A percentile compares a stretch with the other conserved stretches of the same genome.
Conservation (phyloP, 106 monocot genomes). For the Platanthera zijinensis region DNA sequence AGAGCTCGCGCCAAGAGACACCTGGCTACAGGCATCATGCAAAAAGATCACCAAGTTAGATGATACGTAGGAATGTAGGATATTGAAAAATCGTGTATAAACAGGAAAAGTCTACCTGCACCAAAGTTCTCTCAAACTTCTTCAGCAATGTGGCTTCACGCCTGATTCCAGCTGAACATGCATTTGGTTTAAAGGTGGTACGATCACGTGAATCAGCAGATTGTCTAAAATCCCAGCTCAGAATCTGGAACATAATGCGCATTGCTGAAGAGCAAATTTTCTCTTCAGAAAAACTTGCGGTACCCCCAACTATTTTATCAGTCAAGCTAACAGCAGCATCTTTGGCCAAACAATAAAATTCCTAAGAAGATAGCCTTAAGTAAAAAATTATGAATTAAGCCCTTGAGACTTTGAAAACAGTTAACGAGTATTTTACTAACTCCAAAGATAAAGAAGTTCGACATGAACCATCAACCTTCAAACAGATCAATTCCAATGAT, state of each 20-base stretch:
- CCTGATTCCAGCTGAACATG: slow-evolving; percentile 42
- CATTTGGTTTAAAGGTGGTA: slow-evolving; percentile 21
- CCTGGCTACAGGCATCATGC: slow-evolving; percentile 72
- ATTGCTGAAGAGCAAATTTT: slow-evolving; percentile 82
- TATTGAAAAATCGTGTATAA: slow-evolving; percentile 5
- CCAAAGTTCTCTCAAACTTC: slow-evolving; percentile 70
- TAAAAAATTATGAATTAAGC: not conserved
- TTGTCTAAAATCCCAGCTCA: slow-evolving; percentile 86
- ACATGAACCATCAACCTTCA: slow-evolving; percentile 50
- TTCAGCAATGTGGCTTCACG: slow-evolving; percentile 47
- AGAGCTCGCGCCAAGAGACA: slow-evolving; percentile 58
- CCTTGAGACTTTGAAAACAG: too few species aligned
- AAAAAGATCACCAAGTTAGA: slow-evolving; percentile 14
- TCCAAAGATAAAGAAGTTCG: not conserved
- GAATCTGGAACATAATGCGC: slow-evolving; percentile 79
- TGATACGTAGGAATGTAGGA: not conserved
- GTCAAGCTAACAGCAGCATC: slow-evolving; percentile 51
- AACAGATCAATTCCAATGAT: slow-evolving; percentile 60
- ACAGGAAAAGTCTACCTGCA: slow-evolving; percentile 49
- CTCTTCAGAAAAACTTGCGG: slow-evolving; percentile 38
- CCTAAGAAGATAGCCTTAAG: slow-evolving; percentile 25
- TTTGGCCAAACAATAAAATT: slow-evolving; percentile 89
- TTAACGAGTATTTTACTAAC: not conserved
- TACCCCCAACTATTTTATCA: slow-evolving; percentile 32
- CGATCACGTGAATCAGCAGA: slow-evolving; percentile 8